Evolutionary conservation across 2,329 filamentous ascomycete species (phyloP), one percentile per base, ranked within the genome.

Genomic region (Acarospora socialis): DNA sequence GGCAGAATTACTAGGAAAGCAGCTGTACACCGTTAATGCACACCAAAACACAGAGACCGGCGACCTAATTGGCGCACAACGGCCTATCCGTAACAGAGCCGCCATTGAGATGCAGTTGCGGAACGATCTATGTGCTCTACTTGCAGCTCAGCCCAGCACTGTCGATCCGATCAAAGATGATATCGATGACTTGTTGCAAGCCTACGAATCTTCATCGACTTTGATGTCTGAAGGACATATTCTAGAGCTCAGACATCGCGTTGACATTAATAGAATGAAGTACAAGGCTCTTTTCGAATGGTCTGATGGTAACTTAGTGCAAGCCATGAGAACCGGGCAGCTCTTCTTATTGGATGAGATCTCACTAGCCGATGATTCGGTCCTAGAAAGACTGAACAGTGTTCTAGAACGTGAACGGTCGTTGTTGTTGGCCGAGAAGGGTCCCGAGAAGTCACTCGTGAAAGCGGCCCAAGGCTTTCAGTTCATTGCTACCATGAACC

Each of bases 401-500:
- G 87, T 95, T 4, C 71, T 99, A 1, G 90, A 99, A 52, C 77
- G 90, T 2, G 74, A 81, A 26, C 70, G 90, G 32, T 83, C 81
- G 0, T 70, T 98, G 17, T 61, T 98, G 3, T 68, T 99, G 10
- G 92, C 92, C 0, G 90, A 98, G 53, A 98, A 95, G 55, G 92
- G 90, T 0, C 72, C 81, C 2, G 68, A 80, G 4, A 77, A 93
- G 51, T 84, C 84, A 0, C 75, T 81, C 41, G 69, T 98, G 16
- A 69, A 70, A 22, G 90, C 80, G 4, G 56, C 66, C 7, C 65
- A 78, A 23, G 81, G 79, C 0, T 99, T 95, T 55, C 86, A 98
- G 48, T 94, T 98, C 55, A 72, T 98, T 37, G 87, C 90, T 3
- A 98, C 90, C 0, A 99, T 99, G 90, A 99, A 99, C 44, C 90